Percentiles rank a stretch among this genome's conserved stretches.
phyloP scores from a whole-genome alignment of 768 basidiomycete genomes.

The Dentipellis sp. region DNA sequence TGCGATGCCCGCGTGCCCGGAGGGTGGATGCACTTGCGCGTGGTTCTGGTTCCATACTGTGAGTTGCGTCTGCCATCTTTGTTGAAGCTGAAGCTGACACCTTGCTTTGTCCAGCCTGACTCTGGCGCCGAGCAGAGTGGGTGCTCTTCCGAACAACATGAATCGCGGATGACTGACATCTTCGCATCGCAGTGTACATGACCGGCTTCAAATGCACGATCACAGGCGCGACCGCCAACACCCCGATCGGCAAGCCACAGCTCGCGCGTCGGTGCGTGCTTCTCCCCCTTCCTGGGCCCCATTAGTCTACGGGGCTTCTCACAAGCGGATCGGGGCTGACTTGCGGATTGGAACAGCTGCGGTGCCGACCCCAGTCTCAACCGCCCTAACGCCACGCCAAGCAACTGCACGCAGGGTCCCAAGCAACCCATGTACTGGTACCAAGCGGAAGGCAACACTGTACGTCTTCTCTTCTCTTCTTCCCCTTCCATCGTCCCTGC shows the following conservation, averaged over 20 bases:
- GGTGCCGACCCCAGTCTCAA: constrained; percentile 21
- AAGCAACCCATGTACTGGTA: constrained; percentile 32
- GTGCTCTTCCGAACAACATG: constrained; percentile 1
- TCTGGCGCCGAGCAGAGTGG: constrained; percentile 28
- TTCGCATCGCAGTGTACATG: constrained; percentile 23
- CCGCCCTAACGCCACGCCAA: constrained; percentile 13
- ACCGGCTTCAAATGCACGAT: constrained; percentile 33
- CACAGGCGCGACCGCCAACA: constrained; percentile 19
- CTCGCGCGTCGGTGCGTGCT: constrained; percentile 21
- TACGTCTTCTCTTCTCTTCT: constrained; percentile 15
- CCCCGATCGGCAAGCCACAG: constrained; percentile 23
- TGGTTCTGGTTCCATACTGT: constrained; percentile 31
- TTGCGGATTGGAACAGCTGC: constrained; percentile 17
- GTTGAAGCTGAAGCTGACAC: constrained; percentile 1
- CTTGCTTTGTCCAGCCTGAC: constrained; percentile 7
- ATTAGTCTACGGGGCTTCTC: no score
- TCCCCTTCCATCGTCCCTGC: background rate
- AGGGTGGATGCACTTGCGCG: constrained; percentile 34
- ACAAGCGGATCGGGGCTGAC: background rate
- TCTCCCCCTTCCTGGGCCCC: background rate
- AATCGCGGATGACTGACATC: background rate
- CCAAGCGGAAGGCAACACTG: constrained; percentile 30
- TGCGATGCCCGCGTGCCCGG: constrained; percentile 33
- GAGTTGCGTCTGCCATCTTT: background rate
- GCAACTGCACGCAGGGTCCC: constrained; percentile 31